Evolutionary conservation across 2,329 filamentous ascomycete species (phyloP), one percentile per base, ranked within the genome.

Genomic region (Sporothrix sp.): DNA sequence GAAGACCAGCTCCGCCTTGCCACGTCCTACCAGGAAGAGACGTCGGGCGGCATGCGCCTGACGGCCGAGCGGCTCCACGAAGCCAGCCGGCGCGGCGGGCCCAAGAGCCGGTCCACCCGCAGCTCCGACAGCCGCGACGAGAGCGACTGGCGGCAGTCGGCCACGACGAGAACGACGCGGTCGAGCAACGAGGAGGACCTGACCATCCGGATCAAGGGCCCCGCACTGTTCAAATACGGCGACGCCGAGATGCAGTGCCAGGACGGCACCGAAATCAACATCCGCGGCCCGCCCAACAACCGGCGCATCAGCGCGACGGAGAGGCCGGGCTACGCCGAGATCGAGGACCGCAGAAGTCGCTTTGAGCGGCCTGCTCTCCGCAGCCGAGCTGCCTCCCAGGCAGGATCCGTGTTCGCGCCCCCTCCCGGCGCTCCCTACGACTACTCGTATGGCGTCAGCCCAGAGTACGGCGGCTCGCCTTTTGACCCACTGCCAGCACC

Each of bases 51-150:
- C 7, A 59, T 63, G 33, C 58, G 74, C 49, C 62, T 83, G 51
- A 83, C 80, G 3, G 73, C 72, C 2, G 79, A 81, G 51, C 66
- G 69, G 11, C 67, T 84, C 23, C 73, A 69, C 56, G 76, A 70
- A 60, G 74, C 69, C 25, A 70, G 64, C 55, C 72, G 69, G 59
- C 71, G 66, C 55, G 71, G 68, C 52, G 71, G 67, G 7, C 65
- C 67, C 20, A 78, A 72, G 66, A 79, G 74, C 60, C 72, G 72
- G 21, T 80, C 74, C 35, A 81, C 72, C 48, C 73, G 73, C 56
- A 81, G 74, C 68, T 80, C 72, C 55, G 72, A 64, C 20, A 82
- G 79, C 60, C 78, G 71, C 38, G 80, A 82, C 58, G 79, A 82
- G 52, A 82, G 79, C 63, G 79, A 82, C 51, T 81, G 75, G 62